Conservation (phyloP, 1,139 yeast genomes). For the Meyerozyma athensensis region DNA sequence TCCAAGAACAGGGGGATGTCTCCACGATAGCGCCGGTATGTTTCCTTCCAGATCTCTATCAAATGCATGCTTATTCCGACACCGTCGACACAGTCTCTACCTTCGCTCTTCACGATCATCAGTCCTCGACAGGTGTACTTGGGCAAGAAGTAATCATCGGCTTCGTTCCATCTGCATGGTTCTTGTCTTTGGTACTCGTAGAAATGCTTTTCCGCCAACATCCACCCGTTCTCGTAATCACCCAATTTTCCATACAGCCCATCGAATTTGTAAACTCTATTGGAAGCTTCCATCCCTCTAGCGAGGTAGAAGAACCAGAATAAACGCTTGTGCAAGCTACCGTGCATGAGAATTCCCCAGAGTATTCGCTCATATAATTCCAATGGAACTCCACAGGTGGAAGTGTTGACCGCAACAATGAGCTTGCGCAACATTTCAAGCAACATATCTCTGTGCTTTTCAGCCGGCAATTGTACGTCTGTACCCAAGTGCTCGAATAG, state of each 20-base stretch:
- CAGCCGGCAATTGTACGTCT: background rate
- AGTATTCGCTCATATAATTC: constrained; percentile 1
- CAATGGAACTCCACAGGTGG: background rate
- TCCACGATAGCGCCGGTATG: background rate
- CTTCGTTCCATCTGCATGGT: background rate
- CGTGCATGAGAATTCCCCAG: constrained; percentile 1
- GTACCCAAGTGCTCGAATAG: background rate
- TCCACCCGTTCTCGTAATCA: background rate
- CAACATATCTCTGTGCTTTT: background rate
- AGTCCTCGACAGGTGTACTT: background rate
- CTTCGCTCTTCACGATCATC: background rate
- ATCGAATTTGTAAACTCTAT: background rate
- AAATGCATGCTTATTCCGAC: background rate
- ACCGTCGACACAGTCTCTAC: background rate
- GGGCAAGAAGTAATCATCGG: background rate
- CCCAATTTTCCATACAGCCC: background rate
- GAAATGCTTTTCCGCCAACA: background rate
- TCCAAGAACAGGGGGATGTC: constrained; percentile 9
- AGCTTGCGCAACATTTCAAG: background rate
- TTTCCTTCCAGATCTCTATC: background rate
- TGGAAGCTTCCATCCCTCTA: background rate
- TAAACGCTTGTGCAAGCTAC: background rate
- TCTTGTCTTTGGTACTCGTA: background rate
- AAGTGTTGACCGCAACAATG: background rate
- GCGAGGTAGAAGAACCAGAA: constrained; percentile 2